Conservation (phyloP, 2,329 filamentous ascomycete species). For the Aspergillus brasiliensis region DNA sequence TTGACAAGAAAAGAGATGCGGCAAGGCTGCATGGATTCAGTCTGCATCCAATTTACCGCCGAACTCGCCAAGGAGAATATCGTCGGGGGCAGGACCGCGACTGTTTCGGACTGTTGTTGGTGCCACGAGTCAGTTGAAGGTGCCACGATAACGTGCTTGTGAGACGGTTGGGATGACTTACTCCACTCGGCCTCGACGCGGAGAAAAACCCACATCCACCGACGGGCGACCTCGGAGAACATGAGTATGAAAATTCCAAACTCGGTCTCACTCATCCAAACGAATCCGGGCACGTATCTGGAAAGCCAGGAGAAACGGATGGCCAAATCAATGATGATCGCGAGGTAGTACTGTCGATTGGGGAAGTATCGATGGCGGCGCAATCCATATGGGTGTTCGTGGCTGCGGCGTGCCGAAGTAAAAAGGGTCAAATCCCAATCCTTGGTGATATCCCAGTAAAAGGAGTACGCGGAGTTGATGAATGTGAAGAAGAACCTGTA, state of each 20-base stretch:
- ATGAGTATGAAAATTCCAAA: slow-evolving; percentile 86
- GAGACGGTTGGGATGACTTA: slow-evolving; percentile 39
- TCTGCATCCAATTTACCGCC: slow-evolving; percentile 67
- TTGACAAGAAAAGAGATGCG: neutral
- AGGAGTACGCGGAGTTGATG: slow-evolving; percentile 89
- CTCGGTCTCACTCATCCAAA: slow-evolving; percentile 84
- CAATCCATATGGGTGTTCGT: slow-evolving; percentile 74
- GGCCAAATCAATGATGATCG: slow-evolving; percentile 75
- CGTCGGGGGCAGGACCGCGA: slow-evolving; percentile 61
- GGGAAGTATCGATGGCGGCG: slow-evolving; percentile 74
- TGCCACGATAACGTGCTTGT: slow-evolving; percentile 4
- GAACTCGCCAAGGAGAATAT: slow-evolving; percentile 75
- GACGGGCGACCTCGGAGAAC: slow-evolving; percentile 78
- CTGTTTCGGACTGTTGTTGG: slow-evolving; percentile 53
- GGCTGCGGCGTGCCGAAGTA: slow-evolving; percentile 59
- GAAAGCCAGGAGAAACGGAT: slow-evolving; percentile 89
- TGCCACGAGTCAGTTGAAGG: slow-evolving; percentile 19
- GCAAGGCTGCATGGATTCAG: slow-evolving; percentile 25
- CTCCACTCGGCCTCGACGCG: slow-evolving; percentile 93
- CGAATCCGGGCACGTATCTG: slow-evolving; percentile 79
- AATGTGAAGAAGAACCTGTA: slow-evolving; percentile 73
- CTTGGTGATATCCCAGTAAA: slow-evolving; percentile 96
- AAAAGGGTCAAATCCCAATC: slow-evolving; percentile 96
- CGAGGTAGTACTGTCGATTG: slow-evolving; percentile 76
- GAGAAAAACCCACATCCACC: slow-evolving; percentile 98